phyloP scores from a whole-genome alignment of 1,284 basidiomycete species.

The Cryptococcus sp. region DNA sequence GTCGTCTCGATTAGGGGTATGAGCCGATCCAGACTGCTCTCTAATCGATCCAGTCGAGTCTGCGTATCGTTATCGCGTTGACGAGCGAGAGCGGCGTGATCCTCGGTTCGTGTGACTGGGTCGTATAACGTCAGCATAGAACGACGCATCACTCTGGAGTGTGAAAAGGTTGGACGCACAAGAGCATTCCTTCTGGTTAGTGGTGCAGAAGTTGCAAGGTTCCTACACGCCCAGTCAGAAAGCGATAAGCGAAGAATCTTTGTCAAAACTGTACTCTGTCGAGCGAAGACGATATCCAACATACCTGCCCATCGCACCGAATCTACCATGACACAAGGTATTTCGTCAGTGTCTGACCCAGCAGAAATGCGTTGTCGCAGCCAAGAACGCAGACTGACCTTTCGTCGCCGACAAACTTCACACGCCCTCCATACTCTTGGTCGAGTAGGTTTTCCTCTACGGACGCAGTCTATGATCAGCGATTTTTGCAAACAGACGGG shows the following conservation, averaged over 20 bases:
- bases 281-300: neutral
- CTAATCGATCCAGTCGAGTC: slow-evolving; percentile 8
- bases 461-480: too few relatives aligned
- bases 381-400: slow-evolving; percentile 3
- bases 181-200: slow-evolving; percentile 12
- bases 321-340: slow-evolving; percentile 6
- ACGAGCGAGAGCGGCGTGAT: slow-evolving; percentile 11
- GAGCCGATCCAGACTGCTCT: slow-evolving; percentile 7
- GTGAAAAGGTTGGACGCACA: slow-evolving; percentile 7
- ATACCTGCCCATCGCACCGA: slow-evolving; percentile 15
- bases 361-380: neutral
- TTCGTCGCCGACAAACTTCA: slow-evolving; percentile 16
- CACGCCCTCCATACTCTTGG: slow-evolving; percentile 18
- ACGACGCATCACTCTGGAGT: neutral
- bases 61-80: slow-evolving; percentile 4
- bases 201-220: slow-evolving; percentile 16
- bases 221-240: neutral
- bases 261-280: neutral
- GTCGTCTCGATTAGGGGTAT: slow-evolving; percentile 13
- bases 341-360: neutral
- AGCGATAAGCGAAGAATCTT: too few relatives aligned
- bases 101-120: slow-evolving; percentile 5
- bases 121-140: neutral
- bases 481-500: too few relatives aligned
- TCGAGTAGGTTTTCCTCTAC: neutral